Evolutionary conservation across 1,284 basidiomycete genomes (phyloP).

Genomic region (Agroathelia rolfsii): DNA sequence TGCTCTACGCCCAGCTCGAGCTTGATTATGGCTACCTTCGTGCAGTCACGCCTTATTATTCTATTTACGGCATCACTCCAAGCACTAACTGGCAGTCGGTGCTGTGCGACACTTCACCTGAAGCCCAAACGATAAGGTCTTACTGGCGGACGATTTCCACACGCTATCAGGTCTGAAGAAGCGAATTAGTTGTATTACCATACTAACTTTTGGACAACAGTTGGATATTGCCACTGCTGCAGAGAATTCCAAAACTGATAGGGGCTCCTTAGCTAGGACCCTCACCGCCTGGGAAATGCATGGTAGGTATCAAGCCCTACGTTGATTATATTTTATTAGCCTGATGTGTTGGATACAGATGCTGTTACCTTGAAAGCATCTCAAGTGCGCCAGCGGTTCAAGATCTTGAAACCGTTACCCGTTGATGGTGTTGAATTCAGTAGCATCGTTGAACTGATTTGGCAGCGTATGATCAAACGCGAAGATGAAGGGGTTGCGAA

Average conservation of each 20-base stretch:
- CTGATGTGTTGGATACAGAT: conserved; percentile 16
- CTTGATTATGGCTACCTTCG: conserved; percentile 35
- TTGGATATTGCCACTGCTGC: conserved; percentile 29
- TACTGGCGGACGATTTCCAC: conserved; percentile 23
- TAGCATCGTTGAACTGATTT: conserved; percentile 26
- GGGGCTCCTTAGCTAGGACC: conserved; percentile 25
- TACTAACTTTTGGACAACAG: conserved; percentile 13
- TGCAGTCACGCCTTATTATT: conserved; percentile 36
- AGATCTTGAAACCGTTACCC: conserved; percentile 27
- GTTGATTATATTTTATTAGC: background rate
- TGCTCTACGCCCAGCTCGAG: conserved; percentile 41
- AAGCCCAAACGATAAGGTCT: conserved; percentile 25
- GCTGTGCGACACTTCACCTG: conserved; percentile 21
- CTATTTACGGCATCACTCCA: conserved; percentile 30
- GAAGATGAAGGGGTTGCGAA: conserved; percentile 35
- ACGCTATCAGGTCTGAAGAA: conserved; percentile 19
- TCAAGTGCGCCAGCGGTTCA: conserved; percentile 35
- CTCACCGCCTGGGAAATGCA: conserved; percentile 30
- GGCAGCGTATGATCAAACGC: conserved; percentile 27
- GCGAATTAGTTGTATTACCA: background rate
- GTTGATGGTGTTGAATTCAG: conserved; percentile 25
- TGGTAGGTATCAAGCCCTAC: conserved; percentile 14
- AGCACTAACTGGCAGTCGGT: conserved; percentile 23
- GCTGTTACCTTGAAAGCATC: conserved; percentile 27
- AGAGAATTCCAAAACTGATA: conserved; percentile 19